phyloP scores from a whole-genome alignment of 2,329 filamentous ascomycete genomes.

The Rhinocladiella similis region DNA sequence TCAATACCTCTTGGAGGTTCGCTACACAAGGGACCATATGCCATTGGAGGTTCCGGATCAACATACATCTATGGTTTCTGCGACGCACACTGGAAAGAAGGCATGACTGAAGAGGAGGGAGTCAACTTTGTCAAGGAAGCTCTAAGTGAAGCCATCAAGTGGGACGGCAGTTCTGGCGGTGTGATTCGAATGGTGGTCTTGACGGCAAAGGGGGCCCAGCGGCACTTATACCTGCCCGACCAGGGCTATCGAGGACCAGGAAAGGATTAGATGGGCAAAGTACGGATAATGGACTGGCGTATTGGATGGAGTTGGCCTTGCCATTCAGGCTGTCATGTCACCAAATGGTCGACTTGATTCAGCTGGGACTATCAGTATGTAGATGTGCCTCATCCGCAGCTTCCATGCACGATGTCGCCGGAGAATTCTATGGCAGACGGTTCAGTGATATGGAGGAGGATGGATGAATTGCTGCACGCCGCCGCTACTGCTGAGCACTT shows the following conservation, averaged over 20 bases:
- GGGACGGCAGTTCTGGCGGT: constrained; percentile 97
- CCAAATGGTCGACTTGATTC: no score
- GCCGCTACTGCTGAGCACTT: no score
- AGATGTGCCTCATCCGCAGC: no score
- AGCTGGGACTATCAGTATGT: no score
- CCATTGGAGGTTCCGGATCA: constrained; percentile 93
- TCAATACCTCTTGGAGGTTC: constrained; percentile 95
- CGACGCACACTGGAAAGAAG: constrained; percentile 92
- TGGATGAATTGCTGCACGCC: no score
- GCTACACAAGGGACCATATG: constrained; percentile 93
- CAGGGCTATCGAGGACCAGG: constrained; percentile 78
- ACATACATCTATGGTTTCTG: constrained; percentile 99
- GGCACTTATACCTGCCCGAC: constrained; percentile 95
- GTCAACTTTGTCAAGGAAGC: constrained; percentile 91
- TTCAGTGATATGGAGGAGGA: no score
- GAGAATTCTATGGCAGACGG: no score
- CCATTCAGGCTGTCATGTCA: constrained; percentile 21
- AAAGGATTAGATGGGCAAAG: constrained; percentile 39
- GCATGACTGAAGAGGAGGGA: constrained; percentile 89
- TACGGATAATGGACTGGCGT: constrained; percentile 12
- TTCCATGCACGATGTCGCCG: no score
- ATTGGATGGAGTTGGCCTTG: constrained; percentile 34
- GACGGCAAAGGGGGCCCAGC: constrained; percentile 82
- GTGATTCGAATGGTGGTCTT: constrained; percentile 98
- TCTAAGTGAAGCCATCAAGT: constrained; percentile 93